Evolutionary conservation across 768 basidiomycete genomes (phyloP).

Genomic region (Lactarius deliciosus): DNA sequence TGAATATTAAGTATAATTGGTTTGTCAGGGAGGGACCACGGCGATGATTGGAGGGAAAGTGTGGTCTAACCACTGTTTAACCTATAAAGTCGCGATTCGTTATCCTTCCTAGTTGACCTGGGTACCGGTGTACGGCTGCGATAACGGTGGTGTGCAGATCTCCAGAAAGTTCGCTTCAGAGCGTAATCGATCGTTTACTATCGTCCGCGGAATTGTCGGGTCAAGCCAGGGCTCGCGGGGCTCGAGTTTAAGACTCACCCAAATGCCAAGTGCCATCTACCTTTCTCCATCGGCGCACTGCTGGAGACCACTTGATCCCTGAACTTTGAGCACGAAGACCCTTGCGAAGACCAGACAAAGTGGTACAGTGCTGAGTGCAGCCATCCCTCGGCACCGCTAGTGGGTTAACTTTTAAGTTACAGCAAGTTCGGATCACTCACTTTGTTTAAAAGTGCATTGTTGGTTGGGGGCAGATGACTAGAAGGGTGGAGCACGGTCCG

Average conservation of each 20-base stretch:
- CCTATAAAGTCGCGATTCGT: too few relatives aligned
- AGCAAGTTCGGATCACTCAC: not conserved
- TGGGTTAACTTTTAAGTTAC: not conserved
- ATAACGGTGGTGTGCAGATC: not conserved
- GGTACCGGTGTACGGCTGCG: too few relatives aligned
- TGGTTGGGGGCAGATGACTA: not conserved
- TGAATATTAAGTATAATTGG: not conserved
- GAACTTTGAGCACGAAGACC: not conserved
- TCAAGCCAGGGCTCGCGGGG: not conserved
- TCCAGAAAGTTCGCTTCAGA: not conserved
- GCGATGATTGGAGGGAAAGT: not conserved
- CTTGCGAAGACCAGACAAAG: not conserved
- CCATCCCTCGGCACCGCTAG: not conserved
- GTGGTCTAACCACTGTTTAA: too few relatives aligned
- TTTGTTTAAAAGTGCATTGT: not conserved
- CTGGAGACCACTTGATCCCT: not conserved
- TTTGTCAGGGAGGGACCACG: not conserved
- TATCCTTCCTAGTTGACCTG: too few relatives aligned
- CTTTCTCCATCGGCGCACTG: not conserved
- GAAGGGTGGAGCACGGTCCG: not conserved
- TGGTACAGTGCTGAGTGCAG: not conserved
- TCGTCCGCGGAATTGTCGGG: not conserved
- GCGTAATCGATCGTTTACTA: not conserved
- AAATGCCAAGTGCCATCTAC: not conserved
- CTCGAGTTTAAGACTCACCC: not conserved